These are phyloP conservation scores for Sutorius eximius DNA, from an alignment of 1,284 basidiomycete species.

Conservation along the genomic window DNA sequence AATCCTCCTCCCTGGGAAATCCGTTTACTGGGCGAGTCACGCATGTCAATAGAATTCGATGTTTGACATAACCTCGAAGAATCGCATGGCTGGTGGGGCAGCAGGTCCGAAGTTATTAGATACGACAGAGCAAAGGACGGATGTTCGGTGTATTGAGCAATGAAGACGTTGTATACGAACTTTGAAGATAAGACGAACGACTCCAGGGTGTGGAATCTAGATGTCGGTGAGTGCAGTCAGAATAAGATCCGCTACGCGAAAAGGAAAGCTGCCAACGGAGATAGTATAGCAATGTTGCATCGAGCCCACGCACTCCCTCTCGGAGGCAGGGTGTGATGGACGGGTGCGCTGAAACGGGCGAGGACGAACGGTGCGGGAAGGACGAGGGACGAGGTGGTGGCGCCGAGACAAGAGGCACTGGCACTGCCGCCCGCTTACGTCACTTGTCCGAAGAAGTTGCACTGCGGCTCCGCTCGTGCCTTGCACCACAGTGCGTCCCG, in stretches of 20 bases:
- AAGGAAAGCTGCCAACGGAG: neutral
- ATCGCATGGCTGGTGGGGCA: constrained; percentile 33
- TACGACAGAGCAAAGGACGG: constrained; percentile 35
- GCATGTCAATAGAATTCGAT: constrained; percentile 11
- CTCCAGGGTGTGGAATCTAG: constrained; percentile 18
- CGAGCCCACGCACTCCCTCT: no score
- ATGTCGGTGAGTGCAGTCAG: constrained; percentile 34
- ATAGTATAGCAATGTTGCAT: neutral
- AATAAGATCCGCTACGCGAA: constrained; percentile 23
- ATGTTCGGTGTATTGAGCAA: constrained; percentile 32
- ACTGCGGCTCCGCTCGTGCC: no score
- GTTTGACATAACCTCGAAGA: constrained; percentile 19
- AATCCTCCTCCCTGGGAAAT: neutral
- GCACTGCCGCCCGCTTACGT: no score
- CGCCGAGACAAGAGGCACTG: no score
- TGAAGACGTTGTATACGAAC: constrained; percentile 35
- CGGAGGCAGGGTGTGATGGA: no score
- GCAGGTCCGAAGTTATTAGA: constrained; percentile 38
- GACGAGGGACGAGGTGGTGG: no score
- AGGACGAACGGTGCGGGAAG: no score
- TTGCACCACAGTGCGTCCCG: no score
- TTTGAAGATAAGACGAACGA: constrained; percentile 35
- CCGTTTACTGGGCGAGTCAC: neutral
- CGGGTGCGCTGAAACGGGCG: no score
- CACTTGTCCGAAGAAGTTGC: no score